Conservation (phyloP, 805 yeast species). For the Teunomyces atbi region DNA sequence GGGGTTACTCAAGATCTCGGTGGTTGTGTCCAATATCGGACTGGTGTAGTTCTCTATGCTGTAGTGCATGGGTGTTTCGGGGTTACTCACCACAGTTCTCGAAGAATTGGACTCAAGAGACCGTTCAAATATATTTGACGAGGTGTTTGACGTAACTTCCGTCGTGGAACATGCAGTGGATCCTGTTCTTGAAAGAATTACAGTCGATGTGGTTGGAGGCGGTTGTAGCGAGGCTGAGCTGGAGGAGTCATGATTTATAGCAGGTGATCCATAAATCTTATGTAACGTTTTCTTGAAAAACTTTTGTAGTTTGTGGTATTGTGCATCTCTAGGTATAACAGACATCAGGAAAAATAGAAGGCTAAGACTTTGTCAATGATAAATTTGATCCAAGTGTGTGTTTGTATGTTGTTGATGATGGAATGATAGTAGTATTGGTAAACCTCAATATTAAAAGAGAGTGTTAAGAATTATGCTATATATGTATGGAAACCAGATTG, state of each 20-base stretch:
- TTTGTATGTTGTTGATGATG: neutral
- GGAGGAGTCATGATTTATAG: neutral
- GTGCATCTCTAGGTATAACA: neutral
- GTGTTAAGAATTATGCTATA: neutral
- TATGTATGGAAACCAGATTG: neutral
- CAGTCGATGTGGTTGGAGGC: neutral
- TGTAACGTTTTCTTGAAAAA: slow-evolving; percentile 12
- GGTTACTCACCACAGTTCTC: slow-evolving; percentile 10
- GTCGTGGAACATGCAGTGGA: neutral
- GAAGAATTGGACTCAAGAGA: slow-evolving; percentile 8
- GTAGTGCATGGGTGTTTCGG: slow-evolving; percentile 22
- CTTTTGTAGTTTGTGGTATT: slow-evolving; percentile 1
- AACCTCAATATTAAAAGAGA: neutral
- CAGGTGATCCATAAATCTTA: slow-evolving; percentile 3
- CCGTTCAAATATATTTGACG: slow-evolving; percentile 12
- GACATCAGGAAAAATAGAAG: neutral
- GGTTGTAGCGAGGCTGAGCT: neutral
- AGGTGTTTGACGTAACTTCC: neutral
- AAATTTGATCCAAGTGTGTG: neutral
- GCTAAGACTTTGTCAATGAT: no score
- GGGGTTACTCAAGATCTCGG: slow-evolving; percentile 30
- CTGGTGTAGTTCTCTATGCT: slow-evolving; percentile 28
- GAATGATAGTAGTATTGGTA: neutral
- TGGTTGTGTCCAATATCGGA: slow-evolving; percentile 31
- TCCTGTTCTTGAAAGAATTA: neutral